Evolutionary conservation across 179 eudicot genomes (phyloP), one percentile per base, ranked within the genome.

Genomic region (Monotropa hypopitys): DNA sequence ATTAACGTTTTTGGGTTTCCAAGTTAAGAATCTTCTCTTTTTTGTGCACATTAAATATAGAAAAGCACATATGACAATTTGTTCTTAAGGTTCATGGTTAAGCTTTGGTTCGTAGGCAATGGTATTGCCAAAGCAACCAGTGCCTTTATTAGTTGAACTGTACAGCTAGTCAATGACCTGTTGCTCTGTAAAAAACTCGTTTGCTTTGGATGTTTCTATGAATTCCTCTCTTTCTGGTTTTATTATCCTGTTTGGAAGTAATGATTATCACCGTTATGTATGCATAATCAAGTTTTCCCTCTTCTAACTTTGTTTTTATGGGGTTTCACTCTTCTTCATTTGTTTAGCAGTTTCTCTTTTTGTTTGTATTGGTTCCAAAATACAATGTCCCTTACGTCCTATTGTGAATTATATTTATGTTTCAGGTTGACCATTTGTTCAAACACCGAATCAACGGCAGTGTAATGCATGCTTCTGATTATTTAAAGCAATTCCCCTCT

Each of bases 341-440:
- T 35, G 15, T 68, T 42, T 40, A 66, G 53, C 18, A 15, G 72
- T 63, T 76, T 50, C 57, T 76, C 26, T 11, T 66, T 46, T 21
- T 68, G 8, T 57, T 63, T 65, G 73, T 21, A 7, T 68, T 38
- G 11, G 18, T 43, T 63, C 16, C 15, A 33, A 47, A 56, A 53
- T 20, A 30, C 28, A 47, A 33, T 28, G 50, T 43, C 51, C 32
- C 56, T 77, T 20, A 75, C 35, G 76, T 76, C 43, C 51, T 38
- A 3, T 54, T 68, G 70, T 78, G n/a, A n/a, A n/a, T n/a, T n/a
- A n/a, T n/a, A 51, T 74, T 11, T 57, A 2, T 57, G 10, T 70
- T 79, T 70, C 86, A 95, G 97, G 99, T 95, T 75, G 99, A 95
- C 28, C 99, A 93, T 85, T 90, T 93, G 72, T 95, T 95, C 81